Base-by-base conservation (phyloP, 352 stramenopile species). In the Phytopythium cucurbitacearum region DNA sequence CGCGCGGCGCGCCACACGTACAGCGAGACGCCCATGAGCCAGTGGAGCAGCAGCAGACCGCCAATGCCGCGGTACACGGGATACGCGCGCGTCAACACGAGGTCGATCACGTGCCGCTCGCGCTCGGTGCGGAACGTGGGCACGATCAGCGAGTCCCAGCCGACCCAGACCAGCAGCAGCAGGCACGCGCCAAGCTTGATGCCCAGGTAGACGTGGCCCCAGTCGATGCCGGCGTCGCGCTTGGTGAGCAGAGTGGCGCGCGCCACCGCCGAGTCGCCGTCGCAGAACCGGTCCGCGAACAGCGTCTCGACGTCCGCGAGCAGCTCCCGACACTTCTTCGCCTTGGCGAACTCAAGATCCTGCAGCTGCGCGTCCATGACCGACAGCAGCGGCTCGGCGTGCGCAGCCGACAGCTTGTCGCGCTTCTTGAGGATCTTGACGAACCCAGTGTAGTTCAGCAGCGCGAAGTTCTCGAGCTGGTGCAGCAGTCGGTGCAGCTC, bases 381-480 rank as follows among this genome's bases (percentile, higher is more conserved):
- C 8, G 52, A 42, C 12, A 57, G 56, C 8, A 83, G 60, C 34
- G 69, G 58, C 36, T 68, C 72, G 0, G 48, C 15, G 28, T 53
- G 48, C 35, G 45, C 36, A 10, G 28, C 36, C 48, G 44, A 38
- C 48, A 36, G 45, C 50, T 98, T 98, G 67, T 98, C 94, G 65
- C 98, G 90, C 53, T 98, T 98, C 65, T 99, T 98, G 34, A 98
- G 63, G 59, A 99, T 97, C 69, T 99, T 99, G 16, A 99, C 81
- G 64, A 98, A 98, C 11, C 87, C 97, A 0, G 96, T 99, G 70
- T 98, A 99, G 61, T 99, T 99, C 51, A 99, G 83, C 57, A 99
- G 90, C 33, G 91, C 83, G 77, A 96, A 99, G 69, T 99, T 99
- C 37, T 96, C 74, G 49, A 99, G 76, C 37, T 98, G 71, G 58